Evolutionary conservation across 2,329 filamentous ascomycete species (phyloP).

Genomic region (Curvularia sp.): DNA sequence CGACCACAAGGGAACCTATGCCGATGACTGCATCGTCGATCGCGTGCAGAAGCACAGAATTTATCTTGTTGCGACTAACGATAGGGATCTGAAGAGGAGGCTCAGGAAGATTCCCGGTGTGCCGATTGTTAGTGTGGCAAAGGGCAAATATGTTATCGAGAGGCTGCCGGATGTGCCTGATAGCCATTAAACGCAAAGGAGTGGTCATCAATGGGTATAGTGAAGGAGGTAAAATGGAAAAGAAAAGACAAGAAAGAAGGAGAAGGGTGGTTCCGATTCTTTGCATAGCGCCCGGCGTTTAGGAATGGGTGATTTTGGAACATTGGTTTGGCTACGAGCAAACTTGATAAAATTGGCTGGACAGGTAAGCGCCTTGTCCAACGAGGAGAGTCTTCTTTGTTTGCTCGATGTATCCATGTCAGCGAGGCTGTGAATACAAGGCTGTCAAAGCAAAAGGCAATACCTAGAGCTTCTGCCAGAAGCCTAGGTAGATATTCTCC

Average conservation of each 20-base stretch:
- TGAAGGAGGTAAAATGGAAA: not conserved
- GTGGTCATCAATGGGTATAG: not conserved
- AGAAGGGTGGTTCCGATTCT: constrained; percentile 3
- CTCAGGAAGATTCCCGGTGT: constrained; percentile 83
- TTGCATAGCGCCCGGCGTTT: constrained; percentile 19
- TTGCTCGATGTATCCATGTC: not conserved
- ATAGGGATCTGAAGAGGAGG: constrained; percentile 73
- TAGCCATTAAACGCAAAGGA: constrained; percentile 39
- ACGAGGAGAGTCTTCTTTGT: not conserved
- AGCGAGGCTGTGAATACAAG: not conserved
- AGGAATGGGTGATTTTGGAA: not conserved
- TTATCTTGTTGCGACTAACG: constrained; percentile 57
- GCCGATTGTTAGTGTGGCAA: constrained; percentile 79
- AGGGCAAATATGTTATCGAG: constrained; percentile 95
- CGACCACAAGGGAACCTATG: constrained; percentile 87
- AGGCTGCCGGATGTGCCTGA: constrained; percentile 84
- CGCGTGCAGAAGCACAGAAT: constrained; percentile 56
- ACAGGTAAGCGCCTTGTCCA: not conserved
- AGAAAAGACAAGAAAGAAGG: not conserved
- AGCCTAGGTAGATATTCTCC: no score
- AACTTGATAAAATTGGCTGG: not conserved
- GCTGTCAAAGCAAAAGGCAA: no score
- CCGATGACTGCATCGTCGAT: constrained; percentile 69
- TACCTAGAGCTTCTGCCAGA: no score
- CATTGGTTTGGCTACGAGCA: not conserved